Base-by-base conservation (phyloP, 768 basidiomycete genomes). In the Amanita fuliginea region DNA sequence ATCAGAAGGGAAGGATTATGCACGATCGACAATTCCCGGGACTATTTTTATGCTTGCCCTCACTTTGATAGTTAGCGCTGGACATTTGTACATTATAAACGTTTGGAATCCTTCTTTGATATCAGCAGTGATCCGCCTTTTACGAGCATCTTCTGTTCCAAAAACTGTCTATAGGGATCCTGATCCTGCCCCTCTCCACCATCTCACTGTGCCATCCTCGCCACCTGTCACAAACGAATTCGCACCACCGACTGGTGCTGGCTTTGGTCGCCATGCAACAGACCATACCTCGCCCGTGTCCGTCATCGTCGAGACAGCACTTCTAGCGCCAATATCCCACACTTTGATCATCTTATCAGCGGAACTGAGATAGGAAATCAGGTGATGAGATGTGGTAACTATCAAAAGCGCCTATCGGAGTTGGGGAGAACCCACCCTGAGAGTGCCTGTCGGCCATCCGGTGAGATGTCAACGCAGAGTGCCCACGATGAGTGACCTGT, bases 401-500 rank as follows among this genome's bases (percentile, higher is more conserved):
- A 24, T 24, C 22, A 24, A 24, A 24, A 24, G 39, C 34, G 28
- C 46, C 41, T 24, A 37, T 24, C 40, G 21, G 21, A 24, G 32
- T 16, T 33, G 10, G 30, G 21, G 3, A 14, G n/a, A 3, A 55
- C 26, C 34, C 42, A 48, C 47, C 26, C 18, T 49, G 87, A 90
- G 14, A 88, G 76, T 6, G 80, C 80, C 42, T 30, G 24, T 14
- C 42, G 42, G 13, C 42, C 42, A 60, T 94, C 91, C 7, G 83
- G 86, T 24, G 88, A 86, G 36, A 93, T 78, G 57, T 89, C 86
- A 6, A 80, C 71, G 57, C 81, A 83, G 33, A 97, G 73, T 19
- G 91, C 88, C 92, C 94, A 95, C 8, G 91, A 93, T 0, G 87
- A 76, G 62, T 97, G 93, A 0, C 93, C 93, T 4, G 79, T 77